These are phyloP conservation scores for Neofusicoccum umdonicola DNA, from an alignment of 2,329 filamentous ascomycete genomes.

Conservation along the genomic window DNA sequence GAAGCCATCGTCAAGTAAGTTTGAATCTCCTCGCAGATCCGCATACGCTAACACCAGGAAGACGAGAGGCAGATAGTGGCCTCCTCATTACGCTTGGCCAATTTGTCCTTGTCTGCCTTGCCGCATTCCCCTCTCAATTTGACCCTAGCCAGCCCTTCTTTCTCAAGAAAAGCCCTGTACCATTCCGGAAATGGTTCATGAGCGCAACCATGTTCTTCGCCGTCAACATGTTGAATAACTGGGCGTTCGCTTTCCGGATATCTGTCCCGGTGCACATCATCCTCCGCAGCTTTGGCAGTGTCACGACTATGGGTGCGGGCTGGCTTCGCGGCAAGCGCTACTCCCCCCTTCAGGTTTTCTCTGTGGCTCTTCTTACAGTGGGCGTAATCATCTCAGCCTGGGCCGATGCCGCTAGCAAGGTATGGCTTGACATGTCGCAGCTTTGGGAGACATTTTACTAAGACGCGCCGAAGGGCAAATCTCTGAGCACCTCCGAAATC, in stretches of 20 bases:
- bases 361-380: slow-evolving; percentile 77
- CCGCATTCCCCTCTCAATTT: slow-evolving; percentile 46
- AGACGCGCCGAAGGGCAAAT: slow-evolving; percentile 37
- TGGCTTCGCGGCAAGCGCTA: slow-evolving; percentile 84
- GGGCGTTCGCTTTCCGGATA: slow-evolving; percentile 95
- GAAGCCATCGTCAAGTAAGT: slow-evolving; percentile 92
- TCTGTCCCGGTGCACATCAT: slow-evolving; percentile 97
- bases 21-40: neutral
- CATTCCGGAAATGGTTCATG: slow-evolving; percentile 77
- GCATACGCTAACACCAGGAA: slow-evolving; percentile 37
- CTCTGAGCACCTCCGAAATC: slow-evolving; percentile 41
- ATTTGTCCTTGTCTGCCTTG: slow-evolving; percentile 63
- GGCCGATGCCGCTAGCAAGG: slow-evolving; percentile 85
- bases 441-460: neutral
- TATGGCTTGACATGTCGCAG: slow-evolving; percentile 34
- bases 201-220: slow-evolving; percentile 89
- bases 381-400: slow-evolving; percentile 87
- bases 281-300: slow-evolving; percentile 87
- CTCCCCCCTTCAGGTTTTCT: slow-evolving; percentile 72
- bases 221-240: slow-evolving; percentile 96
- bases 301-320: slow-evolving; percentile 92
- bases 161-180: slow-evolving; percentile 74
- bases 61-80: slow-evolving; percentile 79
- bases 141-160: slow-evolving; percentile 64
- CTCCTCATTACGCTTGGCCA: slow-evolving; percentile 57